Percentiles rank a stretch among this genome's conserved stretches.
Evolutionary conservation across 768 basidiomycete genomes (phyloP).

Genomic region (Mycena kentingensis): DNA sequence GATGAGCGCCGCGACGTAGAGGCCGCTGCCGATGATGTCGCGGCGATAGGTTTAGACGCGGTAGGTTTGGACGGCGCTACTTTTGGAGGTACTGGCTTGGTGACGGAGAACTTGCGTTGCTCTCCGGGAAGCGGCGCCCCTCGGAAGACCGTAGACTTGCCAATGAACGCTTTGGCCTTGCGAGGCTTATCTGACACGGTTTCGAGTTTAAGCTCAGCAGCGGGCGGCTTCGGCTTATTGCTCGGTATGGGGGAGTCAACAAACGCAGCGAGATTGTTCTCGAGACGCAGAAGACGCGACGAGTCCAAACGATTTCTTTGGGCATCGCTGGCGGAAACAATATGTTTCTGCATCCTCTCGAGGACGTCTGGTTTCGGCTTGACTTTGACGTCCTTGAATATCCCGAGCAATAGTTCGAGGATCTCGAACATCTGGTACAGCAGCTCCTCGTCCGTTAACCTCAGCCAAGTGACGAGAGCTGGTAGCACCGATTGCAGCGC

Average conservation of each 20-base stretch:
- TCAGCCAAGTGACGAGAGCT: conserved; percentile 84
- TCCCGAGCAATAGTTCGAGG: conserved; percentile 73
- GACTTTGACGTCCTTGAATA: conserved; percentile 66
- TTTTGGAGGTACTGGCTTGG: conserved; percentile 13
- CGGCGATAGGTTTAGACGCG: too few species aligned
- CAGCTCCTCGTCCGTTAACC: conserved; percentile 89
- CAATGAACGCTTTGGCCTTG: neutral
- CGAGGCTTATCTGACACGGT: conserved; percentile 11
- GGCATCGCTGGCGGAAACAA: conserved; percentile 56
- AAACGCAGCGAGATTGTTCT: conserved; percentile 66
- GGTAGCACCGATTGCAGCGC: conserved; percentile 78
- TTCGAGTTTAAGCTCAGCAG: too few species aligned
- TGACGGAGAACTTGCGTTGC: conserved; percentile 1
- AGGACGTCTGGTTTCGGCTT: conserved; percentile 58
- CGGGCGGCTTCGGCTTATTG: too few species aligned
- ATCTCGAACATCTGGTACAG: conserved; percentile 87
- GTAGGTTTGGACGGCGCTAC: too few species aligned
- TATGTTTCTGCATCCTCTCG: conserved; percentile 66
- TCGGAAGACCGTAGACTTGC: too few species aligned
- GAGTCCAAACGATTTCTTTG: conserved; percentile 57
- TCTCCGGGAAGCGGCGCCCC: conserved; percentile 8
- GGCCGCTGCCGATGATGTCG: conserved; percentile 40
- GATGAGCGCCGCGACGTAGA: conserved; percentile 22
- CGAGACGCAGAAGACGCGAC: conserved; percentile 63
- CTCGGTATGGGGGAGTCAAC: neutral